phyloP scores from a whole-genome alignment of 169 alveolate species.

The Eimeria acervulina region DNA sequence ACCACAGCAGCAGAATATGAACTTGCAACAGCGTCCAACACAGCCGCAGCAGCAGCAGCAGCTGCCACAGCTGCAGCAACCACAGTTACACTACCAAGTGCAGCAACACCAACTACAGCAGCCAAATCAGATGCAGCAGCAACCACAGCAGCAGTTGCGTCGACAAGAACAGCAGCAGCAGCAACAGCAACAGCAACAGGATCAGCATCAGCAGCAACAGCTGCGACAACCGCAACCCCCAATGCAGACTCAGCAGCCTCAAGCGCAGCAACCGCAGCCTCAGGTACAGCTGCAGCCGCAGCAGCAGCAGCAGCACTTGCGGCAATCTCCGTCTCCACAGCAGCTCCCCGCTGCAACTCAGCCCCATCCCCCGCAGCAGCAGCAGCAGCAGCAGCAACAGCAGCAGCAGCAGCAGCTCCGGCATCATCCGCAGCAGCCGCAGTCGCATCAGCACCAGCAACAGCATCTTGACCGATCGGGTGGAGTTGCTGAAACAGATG shows the following conservation, averaged over 20 bases:
- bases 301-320: not conserved
- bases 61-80: constrained; percentile 39
- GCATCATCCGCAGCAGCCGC: too few species aligned
- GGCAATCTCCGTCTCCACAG: not conserved
- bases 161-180: not conserved
- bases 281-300: constrained; percentile 20
- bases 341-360: not conserved
- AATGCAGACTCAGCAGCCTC: not conserved
- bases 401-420: too few species aligned
- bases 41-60: constrained; percentile 35
- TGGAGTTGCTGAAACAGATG: not conserved
- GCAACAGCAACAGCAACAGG: constrained; percentile 23
- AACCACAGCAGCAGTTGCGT: not conserved
- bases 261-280: not conserved
- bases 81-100: not conserved
- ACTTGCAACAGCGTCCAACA: not conserved
- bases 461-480: not conserved
- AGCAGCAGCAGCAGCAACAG: not conserved
- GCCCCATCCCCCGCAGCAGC: not conserved
- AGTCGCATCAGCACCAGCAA: too few species aligned
- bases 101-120: not conserved
- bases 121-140: not conserved
- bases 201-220: not conserved
- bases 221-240: not conserved
- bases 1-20: not conserved